These are phyloP conservation scores for Hypomyces rosellus DNA, from an alignment of 2,329 filamentous ascomycete species.

Conservation along the genomic window DNA sequence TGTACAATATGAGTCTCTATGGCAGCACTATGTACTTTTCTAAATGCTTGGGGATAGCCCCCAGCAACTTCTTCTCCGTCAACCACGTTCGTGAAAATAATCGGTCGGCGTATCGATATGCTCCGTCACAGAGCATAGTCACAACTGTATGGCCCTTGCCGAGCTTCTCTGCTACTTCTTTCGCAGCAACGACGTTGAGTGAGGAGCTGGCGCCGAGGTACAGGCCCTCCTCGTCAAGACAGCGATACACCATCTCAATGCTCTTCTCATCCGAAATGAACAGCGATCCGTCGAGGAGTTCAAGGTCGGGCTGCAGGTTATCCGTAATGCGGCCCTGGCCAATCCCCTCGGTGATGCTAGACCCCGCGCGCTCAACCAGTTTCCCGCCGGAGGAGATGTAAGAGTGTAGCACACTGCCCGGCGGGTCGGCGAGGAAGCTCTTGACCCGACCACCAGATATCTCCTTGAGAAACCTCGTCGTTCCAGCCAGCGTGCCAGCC, in stretches of 20 bases:
- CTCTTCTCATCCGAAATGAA: conserved; percentile 87
- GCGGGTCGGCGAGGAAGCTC: conserved; percentile 86
- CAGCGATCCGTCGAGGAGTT: conserved; percentile 75
- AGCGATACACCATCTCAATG: conserved; percentile 96
- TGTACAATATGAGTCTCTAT: conserved; percentile 35
- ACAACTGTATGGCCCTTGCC: conserved; percentile 87
- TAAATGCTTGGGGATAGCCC: conserved; percentile 74
- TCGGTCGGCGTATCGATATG: conserved; percentile 93
- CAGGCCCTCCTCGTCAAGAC: conserved; percentile 89
- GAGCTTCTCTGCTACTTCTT: conserved; percentile 85
- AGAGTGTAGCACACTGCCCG: conserved; percentile 85
- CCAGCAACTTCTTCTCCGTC: conserved; percentile 73
- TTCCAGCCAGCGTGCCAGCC: conserved; percentile 82
- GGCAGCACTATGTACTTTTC: conserved; percentile 93
- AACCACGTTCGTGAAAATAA: conserved; percentile 92
- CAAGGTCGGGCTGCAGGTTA: conserved; percentile 81
- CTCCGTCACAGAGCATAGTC: conserved; percentile 89
- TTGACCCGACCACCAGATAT: conserved; percentile 72
- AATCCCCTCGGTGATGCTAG: conserved; percentile 95
- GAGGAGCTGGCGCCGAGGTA: conserved; percentile 93
- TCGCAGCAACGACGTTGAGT: conserved; percentile 90
- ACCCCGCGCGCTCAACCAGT: conserved; percentile 71
- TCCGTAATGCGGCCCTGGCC: conserved; percentile 96
- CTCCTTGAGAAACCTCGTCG: conserved; percentile 83
- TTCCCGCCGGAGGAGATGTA: conserved; percentile 84